Evolutionary conservation across 2,329 filamentous ascomycete genomes (phyloP).

Genomic region (Mycosphaerella sp.): DNA sequence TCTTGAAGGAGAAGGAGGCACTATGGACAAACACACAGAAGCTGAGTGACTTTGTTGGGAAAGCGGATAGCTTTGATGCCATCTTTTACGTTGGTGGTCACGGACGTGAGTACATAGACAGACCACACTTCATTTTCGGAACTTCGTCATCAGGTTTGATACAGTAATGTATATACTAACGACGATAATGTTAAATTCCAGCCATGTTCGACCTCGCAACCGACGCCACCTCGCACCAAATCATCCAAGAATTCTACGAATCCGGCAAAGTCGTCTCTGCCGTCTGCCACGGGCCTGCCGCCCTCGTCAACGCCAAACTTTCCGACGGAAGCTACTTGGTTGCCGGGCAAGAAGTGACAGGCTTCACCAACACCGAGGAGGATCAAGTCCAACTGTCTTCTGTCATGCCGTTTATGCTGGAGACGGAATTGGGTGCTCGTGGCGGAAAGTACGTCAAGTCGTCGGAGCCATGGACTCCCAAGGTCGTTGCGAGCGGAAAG

Average conservation of each 20-base stretch:
- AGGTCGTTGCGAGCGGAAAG: slow-evolving; percentile 38
- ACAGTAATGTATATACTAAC: background rate
- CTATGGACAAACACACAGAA: slow-evolving; percentile 60
- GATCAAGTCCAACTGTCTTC: slow-evolving; percentile 34
- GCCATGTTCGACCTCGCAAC: slow-evolving; percentile 61
- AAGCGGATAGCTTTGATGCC: slow-evolving; percentile 57
- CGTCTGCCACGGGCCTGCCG: slow-evolving; percentile 64
- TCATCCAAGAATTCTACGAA: slow-evolving; percentile 57
- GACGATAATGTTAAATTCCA: background rate
- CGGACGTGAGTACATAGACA: slow-evolving; percentile 41
- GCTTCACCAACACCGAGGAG: slow-evolving; percentile 55
- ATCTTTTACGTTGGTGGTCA: slow-evolving; percentile 56
- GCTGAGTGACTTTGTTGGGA: slow-evolving; percentile 51
- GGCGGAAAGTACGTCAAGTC: slow-evolving; percentile 54
- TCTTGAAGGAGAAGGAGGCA: slow-evolving; percentile 47
- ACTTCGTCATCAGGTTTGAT: background rate
- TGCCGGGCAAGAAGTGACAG: slow-evolving; percentile 52
- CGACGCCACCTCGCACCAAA: slow-evolving; percentile 50
- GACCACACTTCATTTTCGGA: background rate
- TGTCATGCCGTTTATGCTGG: slow-evolving; percentile 56
- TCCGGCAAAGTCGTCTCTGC: slow-evolving; percentile 58
- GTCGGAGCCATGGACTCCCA: slow-evolving; percentile 39
- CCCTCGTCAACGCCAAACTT: slow-evolving; percentile 52
- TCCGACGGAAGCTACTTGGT: slow-evolving; percentile 50
- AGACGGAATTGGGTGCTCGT: slow-evolving; percentile 48